Conservation (phyloP, 2,329 filamentous ascomycete genomes). For the Fusarium gaditjirri region DNA sequence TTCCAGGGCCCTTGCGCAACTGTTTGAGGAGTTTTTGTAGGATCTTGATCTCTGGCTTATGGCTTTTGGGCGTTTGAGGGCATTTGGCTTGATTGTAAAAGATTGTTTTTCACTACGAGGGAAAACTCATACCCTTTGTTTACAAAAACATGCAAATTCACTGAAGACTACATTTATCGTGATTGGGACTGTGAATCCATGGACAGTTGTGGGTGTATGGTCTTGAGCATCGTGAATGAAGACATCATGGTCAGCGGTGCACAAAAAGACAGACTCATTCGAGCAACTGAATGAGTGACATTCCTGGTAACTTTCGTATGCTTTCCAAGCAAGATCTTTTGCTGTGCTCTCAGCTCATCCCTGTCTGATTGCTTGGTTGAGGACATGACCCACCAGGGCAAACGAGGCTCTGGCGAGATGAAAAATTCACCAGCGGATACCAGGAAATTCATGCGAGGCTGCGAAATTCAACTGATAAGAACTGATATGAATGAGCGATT, state of each 20-base stretch:
- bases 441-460: conserved; percentile 41
- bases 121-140: conserved; percentile 46
- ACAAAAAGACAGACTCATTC: background rate
- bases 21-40: conserved; percentile 50
- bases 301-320: background rate
- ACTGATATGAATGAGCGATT: background rate
- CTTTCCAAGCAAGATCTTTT: too few species aligned
- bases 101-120: conserved; percentile 45
- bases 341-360: background rate
- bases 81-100: conserved; percentile 49
- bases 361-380: background rate
- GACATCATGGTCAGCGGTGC: background rate
- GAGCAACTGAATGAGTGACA: background rate
- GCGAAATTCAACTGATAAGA: conserved; percentile 17
- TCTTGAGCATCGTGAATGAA: background rate
- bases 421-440: conserved; percentile 31
- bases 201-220: background rate
- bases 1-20: conserved; percentile 42
- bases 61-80: conserved; percentile 50
- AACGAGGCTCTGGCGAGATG: conserved; percentile 41
- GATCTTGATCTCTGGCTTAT: conserved; percentile 46
- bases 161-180: conserved; percentile 5
- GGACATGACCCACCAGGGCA: conserved; percentile 35
- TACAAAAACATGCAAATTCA: conserved; percentile 42
- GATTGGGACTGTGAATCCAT: background rate